Base-by-base conservation (phyloP, 1,284 basidiomycete genomes). In the Apiotrichum brassicae region DNA sequence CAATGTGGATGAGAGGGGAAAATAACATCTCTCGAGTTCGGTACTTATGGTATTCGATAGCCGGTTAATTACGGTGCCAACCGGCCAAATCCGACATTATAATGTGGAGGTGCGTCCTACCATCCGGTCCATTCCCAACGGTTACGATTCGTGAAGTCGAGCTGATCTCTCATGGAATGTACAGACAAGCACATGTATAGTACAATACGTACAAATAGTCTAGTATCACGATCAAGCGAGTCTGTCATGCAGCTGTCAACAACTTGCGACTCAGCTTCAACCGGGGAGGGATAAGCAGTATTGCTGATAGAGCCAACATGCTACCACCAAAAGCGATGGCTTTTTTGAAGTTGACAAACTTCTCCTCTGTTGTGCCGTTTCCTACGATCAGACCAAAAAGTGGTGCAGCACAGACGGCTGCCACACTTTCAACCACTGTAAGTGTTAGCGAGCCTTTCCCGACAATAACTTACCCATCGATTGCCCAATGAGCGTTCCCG, bases 281-380 rank as follows among this genome's bases (percentile, higher is more conserved):
- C 12, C 61, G 35, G 1, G 55, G 38, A 3, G 46, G 34, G 18
- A 64, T 22, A 12, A 56, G 41, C 0, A 53, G 25, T 2, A 53
- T 46, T 3, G 26, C 40, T 3, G 59, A 41, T 3, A 59, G 12
- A 6, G 50, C 26, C 20, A 64, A 48, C 57, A 63, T 61, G 28
- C 42, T 41, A 3, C 50, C 54, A 11, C 59, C 61, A 20, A 66
- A 50, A 9, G 57, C 54, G 36, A 63, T 63, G 1, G 62, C 58
- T 32, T 59, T 46, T 12, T 61, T 57, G 38, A 63, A 62, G 25
- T 50, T 43, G 4, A 20, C 33, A 1, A 60, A 26, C 50, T 60
- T 59, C 28, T 63, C 50, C 25, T 50, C 48, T 3, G 23, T 26
- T 4, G 20, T 24, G 9, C 42, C 42, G 4, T 20, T 34, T 6